Base-by-base conservation (phyloP, 1,284 basidiomycete species). In the Mycosarcoma maydis region DNA sequence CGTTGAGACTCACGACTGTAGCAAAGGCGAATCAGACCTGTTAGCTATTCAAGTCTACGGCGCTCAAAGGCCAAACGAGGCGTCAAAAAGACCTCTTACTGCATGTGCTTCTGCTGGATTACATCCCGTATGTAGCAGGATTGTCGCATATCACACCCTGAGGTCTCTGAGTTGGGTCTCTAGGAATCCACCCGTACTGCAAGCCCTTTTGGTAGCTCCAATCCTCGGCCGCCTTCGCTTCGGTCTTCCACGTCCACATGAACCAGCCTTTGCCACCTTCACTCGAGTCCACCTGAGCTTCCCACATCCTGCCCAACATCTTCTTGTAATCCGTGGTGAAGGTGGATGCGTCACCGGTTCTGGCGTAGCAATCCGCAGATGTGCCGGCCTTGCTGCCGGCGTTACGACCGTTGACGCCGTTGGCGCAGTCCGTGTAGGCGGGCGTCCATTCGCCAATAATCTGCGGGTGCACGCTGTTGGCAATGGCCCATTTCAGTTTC, bases 241-340 rank as follows among this genome's bases (percentile, higher is more conserved):
- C 77, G n/a, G 87, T 89, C 86, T 90, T 90, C 90, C 90, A 91
- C 11, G 90, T 87, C 90, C 90, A 91, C 78, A 86, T 90, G n/a
- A 90, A 84, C 90, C 90, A 92, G n/a, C 90, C 90, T 47, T 87
- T 86, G 13, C 78, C 72, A 14, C 49, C 57, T 57, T 82, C 81
- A 47, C 80, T 80, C 14, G 76, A 73, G 42, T 72, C 68, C 17
- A 70, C 73, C 65, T 96, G 94, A 0, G 90, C 90, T 80, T 94
- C 92, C 88, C 89, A 97, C 82, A 87, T 89, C 80, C 90, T 86
- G 45, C 90, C 84, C 53, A 97, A 83, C 85, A 91, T 92, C 1
- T 85, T 87, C 86, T 93, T 95, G 86, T 92, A 96, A 58, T 84
- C 85, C 20, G 86, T 82, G 75, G 88, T 90, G 83, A 94, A 96